These are phyloP conservation scores for Piromyces finnis DNA, from an alignment of 192 early-diverging fungal species.

Conservation along the genomic window DNA sequence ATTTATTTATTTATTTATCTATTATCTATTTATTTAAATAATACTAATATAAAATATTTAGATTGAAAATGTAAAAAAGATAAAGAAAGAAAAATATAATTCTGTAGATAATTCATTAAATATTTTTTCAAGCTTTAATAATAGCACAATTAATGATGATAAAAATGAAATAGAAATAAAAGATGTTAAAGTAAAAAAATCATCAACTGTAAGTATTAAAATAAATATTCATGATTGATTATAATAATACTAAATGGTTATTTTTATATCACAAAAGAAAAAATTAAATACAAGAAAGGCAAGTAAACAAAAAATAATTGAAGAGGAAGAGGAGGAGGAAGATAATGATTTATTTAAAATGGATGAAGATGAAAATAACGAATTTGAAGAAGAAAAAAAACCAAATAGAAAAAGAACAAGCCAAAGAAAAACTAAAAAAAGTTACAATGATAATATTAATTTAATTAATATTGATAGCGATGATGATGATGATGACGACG, in stretches of 20 bases:
- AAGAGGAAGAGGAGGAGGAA: not conserved
- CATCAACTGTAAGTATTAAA: too few species aligned
- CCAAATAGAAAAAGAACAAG: conserved; percentile 3
- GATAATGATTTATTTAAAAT: conserved; percentile 4
- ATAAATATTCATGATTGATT: too few species aligned
- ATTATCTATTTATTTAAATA: too few species aligned
- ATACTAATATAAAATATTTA: too few species aligned
- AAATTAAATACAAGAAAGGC: not conserved
- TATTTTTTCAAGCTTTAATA: not conserved
- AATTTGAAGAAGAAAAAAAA: conserved; percentile 2
- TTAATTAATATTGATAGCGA: not conserved
- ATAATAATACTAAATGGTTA: too few species aligned
- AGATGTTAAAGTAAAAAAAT: not conserved
- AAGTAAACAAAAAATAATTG: not conserved
- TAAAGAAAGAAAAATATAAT: not conserved
- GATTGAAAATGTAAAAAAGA: not conserved
- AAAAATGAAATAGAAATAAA: too few species aligned
- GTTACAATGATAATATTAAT: conserved; percentile 1
- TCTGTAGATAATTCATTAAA: not conserved
- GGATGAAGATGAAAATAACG: conserved; percentile 1
- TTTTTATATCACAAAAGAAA: too few species aligned
- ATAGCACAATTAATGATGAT: not conserved
- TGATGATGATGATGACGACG: not conserved
- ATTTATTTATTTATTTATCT: too few species aligned
- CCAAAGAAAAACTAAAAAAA: conserved; percentile 8